Conservation (phyloP, 495 filamentous ascomycete genomes). For the Clohesyomyces aquaticus region DNA sequence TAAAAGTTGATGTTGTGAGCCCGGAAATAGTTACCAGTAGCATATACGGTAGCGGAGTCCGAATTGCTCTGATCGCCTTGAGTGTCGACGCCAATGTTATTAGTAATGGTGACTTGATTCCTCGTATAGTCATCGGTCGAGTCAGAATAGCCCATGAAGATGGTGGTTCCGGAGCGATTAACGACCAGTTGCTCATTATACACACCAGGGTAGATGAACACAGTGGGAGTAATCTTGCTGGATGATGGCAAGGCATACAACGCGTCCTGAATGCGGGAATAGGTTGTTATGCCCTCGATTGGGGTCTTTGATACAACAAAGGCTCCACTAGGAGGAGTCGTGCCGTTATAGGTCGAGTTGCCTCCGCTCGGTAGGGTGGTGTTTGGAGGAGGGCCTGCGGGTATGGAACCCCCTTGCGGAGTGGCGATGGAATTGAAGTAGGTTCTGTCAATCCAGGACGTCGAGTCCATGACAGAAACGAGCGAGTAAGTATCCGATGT, state of each 20-base stretch:
- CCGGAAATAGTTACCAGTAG: conserved; percentile 10
- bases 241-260: conserved; percentile 24
- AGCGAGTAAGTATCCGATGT: conserved; percentile 32
- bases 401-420: conserved; percentile 10
- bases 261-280: conserved; percentile 34
- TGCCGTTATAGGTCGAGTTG: conserved; percentile 33
- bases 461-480: conserved; percentile 24
- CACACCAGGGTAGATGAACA: conserved; percentile 43
- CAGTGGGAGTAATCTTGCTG: conserved; percentile 33
- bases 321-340: conserved; percentile 39
- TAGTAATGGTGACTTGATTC: conserved; percentile 40
- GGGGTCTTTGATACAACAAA: conserved; percentile 43
- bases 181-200: conserved; percentile 46
- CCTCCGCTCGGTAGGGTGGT: conserved; percentile 20
- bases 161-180: conserved; percentile 41
- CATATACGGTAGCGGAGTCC: conserved; percentile 40
- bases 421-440: conserved; percentile 30
- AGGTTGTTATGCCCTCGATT: conserved; percentile 41
- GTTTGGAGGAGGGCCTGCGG: neutral
- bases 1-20: conserved; percentile 9
- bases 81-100: conserved; percentile 41
- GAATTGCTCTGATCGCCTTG: conserved; percentile 40
- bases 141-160: conserved; percentile 43
- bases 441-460: conserved; percentile 32
- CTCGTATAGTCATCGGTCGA: conserved; percentile 34